Evolutionary conservation across 2,329 filamentous ascomycete species (phyloP).

Genomic region (Fusarium sp.): DNA sequence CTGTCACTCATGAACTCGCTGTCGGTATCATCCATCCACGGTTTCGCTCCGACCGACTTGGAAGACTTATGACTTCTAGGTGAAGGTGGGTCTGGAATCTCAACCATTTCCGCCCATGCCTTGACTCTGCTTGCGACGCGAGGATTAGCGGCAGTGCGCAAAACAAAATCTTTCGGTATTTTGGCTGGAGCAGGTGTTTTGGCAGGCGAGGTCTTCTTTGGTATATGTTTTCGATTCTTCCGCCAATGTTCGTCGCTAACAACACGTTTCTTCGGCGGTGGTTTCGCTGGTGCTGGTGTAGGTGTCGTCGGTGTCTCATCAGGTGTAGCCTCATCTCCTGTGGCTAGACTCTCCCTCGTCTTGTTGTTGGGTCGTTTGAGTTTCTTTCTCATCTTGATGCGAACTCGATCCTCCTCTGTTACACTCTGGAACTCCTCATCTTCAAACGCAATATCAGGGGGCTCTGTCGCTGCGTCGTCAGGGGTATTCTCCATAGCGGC

Average conservation of each 20-base stretch:
- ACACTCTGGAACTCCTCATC: slow-evolving; percentile 69
- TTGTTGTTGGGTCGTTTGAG: slow-evolving; percentile 51
- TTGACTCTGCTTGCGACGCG: slow-evolving; percentile 69
- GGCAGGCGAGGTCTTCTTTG: slow-evolving; percentile 55
- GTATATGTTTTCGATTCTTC: slow-evolving; percentile 66
- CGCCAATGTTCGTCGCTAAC: slow-evolving; percentile 94
- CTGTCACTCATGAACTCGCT: slow-evolving; percentile 48
- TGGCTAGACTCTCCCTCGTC: slow-evolving; percentile 41
- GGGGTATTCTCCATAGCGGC: slow-evolving; percentile 68
- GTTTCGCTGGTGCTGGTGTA: slow-evolving; percentile 50
- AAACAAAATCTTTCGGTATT: slow-evolving; percentile 70
- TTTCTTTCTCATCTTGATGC: slow-evolving; percentile 66
- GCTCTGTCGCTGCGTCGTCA: slow-evolving; percentile 65
- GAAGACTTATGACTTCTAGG: slow-evolving; percentile 53
- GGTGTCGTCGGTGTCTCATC: slow-evolving; percentile 32
- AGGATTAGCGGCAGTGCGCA: slow-evolving; percentile 65
- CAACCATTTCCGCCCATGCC: slow-evolving; percentile 70
- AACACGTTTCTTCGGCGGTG: slow-evolving; percentile 87
- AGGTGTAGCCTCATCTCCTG: slow-evolving; percentile 41
- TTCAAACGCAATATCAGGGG: slow-evolving; percentile 70
- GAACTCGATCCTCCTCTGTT: slow-evolving; percentile 69
- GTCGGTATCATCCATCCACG: slow-evolving; percentile 44
- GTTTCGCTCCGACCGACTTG: slow-evolving; percentile 49
- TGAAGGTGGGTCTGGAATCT: slow-evolving; percentile 58
- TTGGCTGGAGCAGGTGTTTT: slow-evolving; percentile 48